Evolutionary conservation across 768 basidiomycete genomes (phyloP).

Genomic region (Leccinum pellstonianum): DNA sequence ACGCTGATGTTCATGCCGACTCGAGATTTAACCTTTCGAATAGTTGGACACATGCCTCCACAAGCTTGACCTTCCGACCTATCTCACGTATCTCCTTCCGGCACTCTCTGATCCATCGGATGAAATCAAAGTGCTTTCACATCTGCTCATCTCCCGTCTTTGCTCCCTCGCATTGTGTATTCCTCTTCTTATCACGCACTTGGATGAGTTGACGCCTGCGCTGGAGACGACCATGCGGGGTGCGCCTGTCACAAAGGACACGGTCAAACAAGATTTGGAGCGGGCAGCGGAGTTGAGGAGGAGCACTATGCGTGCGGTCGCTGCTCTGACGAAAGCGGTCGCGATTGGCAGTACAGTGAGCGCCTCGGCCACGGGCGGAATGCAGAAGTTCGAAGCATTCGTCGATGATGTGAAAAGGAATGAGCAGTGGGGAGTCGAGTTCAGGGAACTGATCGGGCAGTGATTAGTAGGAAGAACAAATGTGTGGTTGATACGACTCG

Average conservation of each 20-base stretch:
- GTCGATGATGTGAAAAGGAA: constrained; percentile 72
- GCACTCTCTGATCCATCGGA: constrained; percentile 89
- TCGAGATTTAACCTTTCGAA: neutral
- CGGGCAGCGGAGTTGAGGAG: constrained; percentile 88
- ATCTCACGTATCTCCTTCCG: constrained; percentile 75
- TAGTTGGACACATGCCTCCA: constrained; percentile 90
- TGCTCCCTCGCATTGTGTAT: constrained; percentile 60
- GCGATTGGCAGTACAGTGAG: constrained; percentile 55
- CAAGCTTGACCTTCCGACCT: constrained; percentile 84
- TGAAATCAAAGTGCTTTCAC: constrained; percentile 95
- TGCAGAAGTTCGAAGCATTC: constrained; percentile 69
- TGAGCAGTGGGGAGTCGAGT: constrained; percentile 65
- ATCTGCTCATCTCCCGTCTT: constrained; percentile 93
- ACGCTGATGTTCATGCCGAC: neutral
- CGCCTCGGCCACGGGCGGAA: constrained; percentile 22
- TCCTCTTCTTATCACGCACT: constrained; percentile 49
- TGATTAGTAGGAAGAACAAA: constrained; percentile 7
- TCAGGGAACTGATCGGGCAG: constrained; percentile 37
- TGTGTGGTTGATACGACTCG: neutral
- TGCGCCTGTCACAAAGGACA: constrained; percentile 86
- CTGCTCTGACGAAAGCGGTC: constrained; percentile 75
- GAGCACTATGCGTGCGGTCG: constrained; percentile 85
- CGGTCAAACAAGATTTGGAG: constrained; percentile 91
- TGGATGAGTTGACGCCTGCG: constrained; percentile 82
- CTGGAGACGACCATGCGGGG: constrained; percentile 91